These are phyloP conservation scores for Vaccinium corymbosum DNA, from an alignment of 148 eudicot genomes.

Conservation along the genomic window DNA sequence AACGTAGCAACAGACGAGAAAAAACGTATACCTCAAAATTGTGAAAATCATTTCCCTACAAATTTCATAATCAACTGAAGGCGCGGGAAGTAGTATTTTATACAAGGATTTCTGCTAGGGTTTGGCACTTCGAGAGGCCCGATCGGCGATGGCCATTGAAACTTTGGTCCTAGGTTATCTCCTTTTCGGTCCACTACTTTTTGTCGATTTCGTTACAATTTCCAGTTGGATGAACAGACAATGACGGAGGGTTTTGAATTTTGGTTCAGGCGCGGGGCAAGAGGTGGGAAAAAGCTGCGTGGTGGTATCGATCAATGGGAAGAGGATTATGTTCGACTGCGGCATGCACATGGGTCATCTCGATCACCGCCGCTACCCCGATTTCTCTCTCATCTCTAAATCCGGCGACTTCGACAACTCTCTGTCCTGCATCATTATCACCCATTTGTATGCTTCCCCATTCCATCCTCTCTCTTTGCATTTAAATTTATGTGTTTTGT, in stretches of 20 bases:
- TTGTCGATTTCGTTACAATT: neutral
- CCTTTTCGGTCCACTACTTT: neutral
- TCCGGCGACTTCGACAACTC: conserved; percentile 51
- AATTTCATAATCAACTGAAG: too few relatives aligned
- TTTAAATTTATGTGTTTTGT: neutral
- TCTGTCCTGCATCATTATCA: conserved; percentile 69
- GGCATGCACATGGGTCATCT: conserved; percentile 94
- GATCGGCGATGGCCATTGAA: conserved; percentile 41
- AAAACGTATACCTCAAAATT: too few relatives aligned
- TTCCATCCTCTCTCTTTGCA: neutral
- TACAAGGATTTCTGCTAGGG: too few relatives aligned
- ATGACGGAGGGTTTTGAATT: neutral
- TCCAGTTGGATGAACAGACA: neutral
- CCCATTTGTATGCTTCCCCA: conserved; percentile 53
- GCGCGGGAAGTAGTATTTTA: too few relatives aligned
- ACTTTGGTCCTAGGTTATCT: conserved; percentile 54
- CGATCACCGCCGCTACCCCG: conserved; percentile 75
- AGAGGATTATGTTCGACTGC: conserved; percentile 93
- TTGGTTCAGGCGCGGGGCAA: conserved; percentile 78
- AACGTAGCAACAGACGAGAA: too few relatives aligned
- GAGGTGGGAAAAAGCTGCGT: conserved; percentile 97
- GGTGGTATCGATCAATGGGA: conserved; percentile 74
- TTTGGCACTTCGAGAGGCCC: too few relatives aligned
- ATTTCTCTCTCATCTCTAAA: conserved; percentile 66
- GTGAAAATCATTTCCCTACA: too few relatives aligned